phyloP scores from a whole-genome alignment of 2,329 filamentous ascomycete genomes.

The Cercospora janseana region DNA sequence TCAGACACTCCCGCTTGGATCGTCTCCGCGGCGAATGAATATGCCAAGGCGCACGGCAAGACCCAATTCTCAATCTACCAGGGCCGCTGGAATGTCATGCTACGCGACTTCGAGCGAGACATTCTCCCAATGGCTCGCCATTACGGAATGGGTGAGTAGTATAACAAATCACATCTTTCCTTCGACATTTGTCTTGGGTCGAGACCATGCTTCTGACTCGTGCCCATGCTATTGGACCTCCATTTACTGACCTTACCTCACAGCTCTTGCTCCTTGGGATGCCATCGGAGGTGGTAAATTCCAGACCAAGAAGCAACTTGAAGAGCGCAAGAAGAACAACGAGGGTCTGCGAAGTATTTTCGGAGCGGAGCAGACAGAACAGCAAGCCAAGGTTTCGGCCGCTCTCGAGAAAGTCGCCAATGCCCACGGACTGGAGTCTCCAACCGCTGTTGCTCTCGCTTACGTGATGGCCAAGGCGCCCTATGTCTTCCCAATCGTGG shows the following conservation, averaged over 20 bases:
- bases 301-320: conserved; percentile 46
- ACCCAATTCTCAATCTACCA: conserved; percentile 40
- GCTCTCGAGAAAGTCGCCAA: conserved; percentile 61
- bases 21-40: conserved; percentile 42
- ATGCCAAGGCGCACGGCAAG: conserved; percentile 40
- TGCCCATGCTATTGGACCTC: no score
- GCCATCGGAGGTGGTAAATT: conserved; percentile 41
- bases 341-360: conserved; percentile 36
- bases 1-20: conserved; percentile 47
- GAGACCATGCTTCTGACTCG: no score
- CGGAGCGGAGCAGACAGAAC: conserved; percentile 39
- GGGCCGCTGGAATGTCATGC: conserved; percentile 44
- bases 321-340: conserved; percentile 43
- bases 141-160: conserved; percentile 47
- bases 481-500: conserved; percentile 60
- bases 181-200: no score
- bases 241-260: not conserved
- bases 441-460: conserved; percentile 53
- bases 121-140: conserved; percentile 47
- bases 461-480: conserved; percentile 68
- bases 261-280: conserved; percentile 58
- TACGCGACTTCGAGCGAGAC: conserved; percentile 46
- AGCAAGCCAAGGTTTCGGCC: conserved; percentile 53
- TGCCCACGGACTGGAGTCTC: conserved; percentile 48
- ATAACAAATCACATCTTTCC: no score